Base-by-base conservation (phyloP, 345 rosid genomes). In the Aquilaria yunnanensis region DNA sequence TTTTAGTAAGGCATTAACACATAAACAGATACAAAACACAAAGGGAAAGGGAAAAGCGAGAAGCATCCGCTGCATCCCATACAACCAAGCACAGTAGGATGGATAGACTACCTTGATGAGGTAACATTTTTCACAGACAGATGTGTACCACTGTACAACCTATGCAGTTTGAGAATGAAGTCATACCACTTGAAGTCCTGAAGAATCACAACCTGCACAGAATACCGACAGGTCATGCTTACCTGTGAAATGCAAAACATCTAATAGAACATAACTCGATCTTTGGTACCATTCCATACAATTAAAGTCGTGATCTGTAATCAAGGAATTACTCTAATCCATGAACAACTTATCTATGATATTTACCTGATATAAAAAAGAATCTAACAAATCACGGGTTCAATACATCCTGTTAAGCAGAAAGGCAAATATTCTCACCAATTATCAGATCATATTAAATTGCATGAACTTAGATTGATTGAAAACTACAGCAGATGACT, bases 151-250 rank as follows among this genome's bases (percentile, higher is more conserved):
- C 72, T 84, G 84, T 94, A 94, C 52, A 90, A 77, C 73, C 59
- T 84, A 68, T 81, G 82, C 33, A 90, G 74, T 57, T 90, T 90
- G 50, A 94, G 57, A 57, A 94, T 65, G 53, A 94, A 94, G 85
- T 86, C 91, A 52, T 86, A 86, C 99, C 99, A 94, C 63, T 84
- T 90, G 50, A 94, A 94, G 72, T 84, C 88, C 85, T 82, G 97
- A 70, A 94, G 96, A 71, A 85, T 72, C 62, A 94, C 93, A 75
- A 86, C 91, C 99, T 94, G 85, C 63, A 69, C 49, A 68, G 64
- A 31, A 56, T 6, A 41, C 6, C 23, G 23, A 23, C 23, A 23
- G 23, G 23, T 23, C 23, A 23, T 23, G 23, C 23, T 23, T 23
- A 23, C 23, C 23, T 23, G 23, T 23, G 23, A 23, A 23, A 23